Base-by-base conservation (phyloP, 1,284 basidiomycete species). In the Polyporus tsugae region DNA sequence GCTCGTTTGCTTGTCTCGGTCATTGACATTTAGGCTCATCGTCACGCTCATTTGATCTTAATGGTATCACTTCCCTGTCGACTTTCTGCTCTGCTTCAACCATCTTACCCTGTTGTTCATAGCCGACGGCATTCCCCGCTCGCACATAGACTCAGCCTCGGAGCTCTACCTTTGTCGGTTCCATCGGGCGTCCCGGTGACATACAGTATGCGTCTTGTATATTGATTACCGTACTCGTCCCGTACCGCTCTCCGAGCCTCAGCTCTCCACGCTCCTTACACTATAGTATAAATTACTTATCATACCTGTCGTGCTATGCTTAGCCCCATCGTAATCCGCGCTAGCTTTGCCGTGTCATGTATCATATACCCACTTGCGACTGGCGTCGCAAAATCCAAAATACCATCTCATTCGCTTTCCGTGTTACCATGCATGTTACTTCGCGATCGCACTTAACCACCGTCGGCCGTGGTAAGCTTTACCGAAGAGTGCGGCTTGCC, bases 321-420 rank as follows among this genome's bases (percentile, higher is more conserved):
- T 55, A 22, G 52, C 33, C n/a, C 38, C 57, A 22, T 60, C 57
- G 52, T 62, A 62, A 63, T 67, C 22, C 57, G 61, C 64, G 49
- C 35, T 17, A 60, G 36, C 19, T 15, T 10, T 35, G 17, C n/a
- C 57, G 64, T 29, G 57, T 36, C 25, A 22, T 65, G 64, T 65
- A 65, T 65, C 46, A 60, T 65, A 60, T 49, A 35, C 38, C 38
- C 25, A n/a, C 49, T 15, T 17, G 55, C 55, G 55, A 22, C 55
- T n/a, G n/a, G 55, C 22, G 52, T 55, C 52, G 52, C 33, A 35
- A 35, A 9, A 55, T 13, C 11, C 25, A 29, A 35, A 55, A 55
- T 55, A 55, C 29, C 52, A 55, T 55, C 52, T 53, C 52, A 17
- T 33, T 33, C 13, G 25, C 11, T 29, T 10, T 53, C 11, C 29